Evolutionary conservation across 2,329 filamentous ascomycete species (phyloP).

Genomic region (Fusarium agapanthi): DNA sequence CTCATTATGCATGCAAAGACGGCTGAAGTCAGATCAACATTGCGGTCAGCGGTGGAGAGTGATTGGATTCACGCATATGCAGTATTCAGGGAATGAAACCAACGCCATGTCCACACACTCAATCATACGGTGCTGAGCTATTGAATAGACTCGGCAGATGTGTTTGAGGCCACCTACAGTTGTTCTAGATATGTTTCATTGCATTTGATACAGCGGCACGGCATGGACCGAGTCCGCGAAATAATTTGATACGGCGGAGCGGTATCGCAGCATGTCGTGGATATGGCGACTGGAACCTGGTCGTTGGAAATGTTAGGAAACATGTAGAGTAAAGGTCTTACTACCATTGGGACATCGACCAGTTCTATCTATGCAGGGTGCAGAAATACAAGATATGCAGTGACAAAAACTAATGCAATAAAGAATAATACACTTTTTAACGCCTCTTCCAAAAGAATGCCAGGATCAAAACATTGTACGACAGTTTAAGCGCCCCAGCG

Average conservation of each 20-base stretch:
- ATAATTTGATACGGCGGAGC: not conserved
- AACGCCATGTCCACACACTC: not conserved
- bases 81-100: not conserved
- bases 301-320: not conserved
- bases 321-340: not conserved
- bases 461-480: slow-evolving; percentile 35
- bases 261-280: not conserved
- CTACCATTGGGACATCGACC: accelerated
- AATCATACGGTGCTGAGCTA: not conserved
- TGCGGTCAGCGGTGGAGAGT: not conserved
- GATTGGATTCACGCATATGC: not conserved
- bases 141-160: not conserved
- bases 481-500: slow-evolving; percentile 28
- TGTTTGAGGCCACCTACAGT: not conserved
- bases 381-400: not conserved
- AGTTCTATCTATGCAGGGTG: not conserved
- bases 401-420: accelerated
- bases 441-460: slow-evolving; percentile 35
- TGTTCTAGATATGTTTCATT: not conserved
- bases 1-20: not conserved
- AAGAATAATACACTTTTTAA: not conserved
- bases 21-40: not conserved
- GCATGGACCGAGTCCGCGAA: not conserved
- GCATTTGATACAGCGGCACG: not conserved
- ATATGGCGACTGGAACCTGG: not conserved